Conservation (phyloP, 805 yeast genomes). For the Tanozyma kutaoensis region DNA sequence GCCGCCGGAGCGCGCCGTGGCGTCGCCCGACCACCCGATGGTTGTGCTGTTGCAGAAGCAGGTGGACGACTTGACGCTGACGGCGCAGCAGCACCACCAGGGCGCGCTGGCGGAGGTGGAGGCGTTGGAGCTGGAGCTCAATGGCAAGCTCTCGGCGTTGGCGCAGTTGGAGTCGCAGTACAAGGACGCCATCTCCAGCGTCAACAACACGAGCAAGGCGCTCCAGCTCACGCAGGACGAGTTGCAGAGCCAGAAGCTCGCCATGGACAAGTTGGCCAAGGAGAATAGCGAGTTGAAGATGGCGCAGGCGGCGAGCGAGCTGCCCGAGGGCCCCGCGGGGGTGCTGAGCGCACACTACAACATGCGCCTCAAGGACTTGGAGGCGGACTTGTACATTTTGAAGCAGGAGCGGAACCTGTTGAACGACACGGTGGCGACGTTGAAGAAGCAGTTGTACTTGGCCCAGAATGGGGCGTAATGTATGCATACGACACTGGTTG, state of each 20-base stretch:
- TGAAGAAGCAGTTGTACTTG: slow-evolving; percentile 54
- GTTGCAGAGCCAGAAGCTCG: slow-evolving; percentile 42
- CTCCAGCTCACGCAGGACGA: slow-evolving; percentile 64
- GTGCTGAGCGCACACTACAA: slow-evolving; percentile 43
- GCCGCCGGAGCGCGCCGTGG: no score
- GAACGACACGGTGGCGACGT: slow-evolving; percentile 41
- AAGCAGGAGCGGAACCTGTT: slow-evolving; percentile 77
- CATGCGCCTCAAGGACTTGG: slow-evolving; percentile 66
- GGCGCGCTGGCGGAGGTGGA: slow-evolving; percentile 20
- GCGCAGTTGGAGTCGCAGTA: slow-evolving; percentile 48
- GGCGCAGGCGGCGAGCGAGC: slow-evolving; percentile 29
- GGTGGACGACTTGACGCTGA: slow-evolving; percentile 38
- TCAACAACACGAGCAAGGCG: slow-evolving; percentile 65
- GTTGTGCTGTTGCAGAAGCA: slow-evolving; percentile 34
- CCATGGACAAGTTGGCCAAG: slow-evolving; percentile 39
- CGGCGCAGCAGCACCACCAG: slow-evolving; percentile 29
- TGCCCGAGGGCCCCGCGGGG: slow-evolving; percentile 16
- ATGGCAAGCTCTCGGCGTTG: slow-evolving; percentile 14
- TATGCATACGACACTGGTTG: no score
- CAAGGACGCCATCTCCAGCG: slow-evolving; percentile 56
- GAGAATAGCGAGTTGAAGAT: slow-evolving; percentile 62
- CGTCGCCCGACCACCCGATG: slow-evolving; percentile 8
- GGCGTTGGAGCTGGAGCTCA: slow-evolving; percentile 16
- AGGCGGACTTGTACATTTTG: slow-evolving; percentile 70
- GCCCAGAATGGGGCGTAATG: no score